phyloP scores from a whole-genome alignment of 2,329 filamentous ascomycete species.

The Huntiella abstrusa region DNA sequence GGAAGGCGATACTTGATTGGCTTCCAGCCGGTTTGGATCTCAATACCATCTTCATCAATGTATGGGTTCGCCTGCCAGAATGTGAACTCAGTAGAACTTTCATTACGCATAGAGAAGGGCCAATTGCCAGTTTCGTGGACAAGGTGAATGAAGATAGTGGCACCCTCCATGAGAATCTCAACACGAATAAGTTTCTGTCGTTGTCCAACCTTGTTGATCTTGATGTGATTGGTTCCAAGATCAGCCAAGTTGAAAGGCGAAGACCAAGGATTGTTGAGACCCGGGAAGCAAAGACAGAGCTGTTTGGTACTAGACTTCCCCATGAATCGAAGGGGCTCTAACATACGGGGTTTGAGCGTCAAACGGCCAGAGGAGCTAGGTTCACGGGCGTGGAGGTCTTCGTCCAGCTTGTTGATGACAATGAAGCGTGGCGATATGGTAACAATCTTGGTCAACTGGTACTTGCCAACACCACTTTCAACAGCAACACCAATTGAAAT shows the following conservation, averaged over 20 bases:
- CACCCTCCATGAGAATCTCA: conserved; percentile 79
- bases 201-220: conserved; percentile 77
- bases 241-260: conserved; percentile 96
- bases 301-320: conserved; percentile 72
- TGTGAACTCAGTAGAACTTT: conserved; percentile 89
- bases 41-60: conserved; percentile 70
- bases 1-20: conserved; percentile 85
- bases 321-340: conserved; percentile 78
- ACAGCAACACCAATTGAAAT: conserved; percentile 84
- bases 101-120: conserved; percentile 97
- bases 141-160: conserved; percentile 83
- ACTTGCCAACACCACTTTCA: conserved; percentile 84
- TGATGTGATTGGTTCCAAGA: conserved; percentile 79
- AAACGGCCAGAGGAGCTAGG: conserved; percentile 77
- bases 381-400: conserved; percentile 79
- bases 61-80: conserved; percentile 94
- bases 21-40: conserved; percentile 75
- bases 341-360: conserved; percentile 54
- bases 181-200: conserved; percentile 73
- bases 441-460: conserved; percentile 91
- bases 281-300: conserved; percentile 78
- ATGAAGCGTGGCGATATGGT: conserved; percentile 86
- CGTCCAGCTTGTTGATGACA: conserved; percentile 76
- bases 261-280: conserved; percentile 92
- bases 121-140: conserved; percentile 85